Evolutionary conservation across 2,329 filamentous ascomycete genomes (phyloP), one percentile per base, ranked within the genome.

Genomic region (Blastomyces gilchristii): DNA sequence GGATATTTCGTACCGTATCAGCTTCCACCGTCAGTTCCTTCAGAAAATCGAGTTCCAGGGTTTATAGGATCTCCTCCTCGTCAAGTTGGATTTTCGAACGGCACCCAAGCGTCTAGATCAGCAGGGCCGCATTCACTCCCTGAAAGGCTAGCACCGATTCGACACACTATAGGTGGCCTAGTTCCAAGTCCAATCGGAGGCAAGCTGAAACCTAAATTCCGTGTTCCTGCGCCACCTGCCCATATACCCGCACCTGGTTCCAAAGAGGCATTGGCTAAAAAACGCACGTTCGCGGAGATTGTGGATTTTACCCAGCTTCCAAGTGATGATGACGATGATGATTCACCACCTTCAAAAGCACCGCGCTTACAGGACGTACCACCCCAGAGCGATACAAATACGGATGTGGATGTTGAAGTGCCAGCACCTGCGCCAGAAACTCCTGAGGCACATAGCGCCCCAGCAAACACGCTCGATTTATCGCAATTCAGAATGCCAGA

Each of bases 231-330:
- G 14, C 37, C 61, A 16, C 56, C 63, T 37, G 52, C 58, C 1
- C 63, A 63, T n/a, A 65, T 68, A 49, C 69, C 69, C 8, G 61
- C 65, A 2, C 68, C 70, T n/a, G 71, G 70, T 9, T 70, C 81
- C 65, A 85, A 84, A 67, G 81, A 80, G 68, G 80, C 82, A 68
- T 78, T 78, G 61, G 82, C 83, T n/a, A 75, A 80, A 34, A 85
- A 85, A 68, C 77, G 81, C 28, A 79, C 75, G 8, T 80, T 85
- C 65, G 77, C 74, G 34, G 82, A 84, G 37, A 71, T 85, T 52
- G 75, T 84, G 6, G 82, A 85, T 68, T 69, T 85, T 61, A 80
- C 81, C 3, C 69, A 71, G 41, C 66, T 67, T 28, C 69, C 80
- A 22, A 78, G 78, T 18, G 79, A 80, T 49, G 80, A 83, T 28